These are phyloP conservation scores for Pisolithus microcarpus DNA, from an alignment of 768 basidiomycete genomes.

Conservation along the genomic window DNA sequence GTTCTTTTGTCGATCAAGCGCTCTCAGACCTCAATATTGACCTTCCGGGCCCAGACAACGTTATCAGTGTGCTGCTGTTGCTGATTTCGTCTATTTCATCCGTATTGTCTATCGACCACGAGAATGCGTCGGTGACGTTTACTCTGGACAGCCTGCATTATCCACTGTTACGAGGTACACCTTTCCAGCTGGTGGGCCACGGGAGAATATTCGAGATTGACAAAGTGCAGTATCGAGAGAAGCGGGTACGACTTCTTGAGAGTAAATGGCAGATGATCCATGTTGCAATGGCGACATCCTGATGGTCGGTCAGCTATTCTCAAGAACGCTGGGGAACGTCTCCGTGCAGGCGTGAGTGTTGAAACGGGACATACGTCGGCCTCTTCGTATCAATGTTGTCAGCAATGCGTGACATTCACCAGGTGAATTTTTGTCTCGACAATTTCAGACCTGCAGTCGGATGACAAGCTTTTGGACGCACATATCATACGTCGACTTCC, in stretches of 20 bases:
- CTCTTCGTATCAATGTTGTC: constrained; percentile 42
- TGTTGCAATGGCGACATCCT: constrained; percentile 5
- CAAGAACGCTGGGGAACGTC: constrained; percentile 31
- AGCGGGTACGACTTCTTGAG: constrained; percentile 33
- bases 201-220: constrained; percentile 26
- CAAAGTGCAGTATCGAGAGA: constrained; percentile 21
- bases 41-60: constrained; percentile 35
- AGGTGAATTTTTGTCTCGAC: constrained; percentile 27
- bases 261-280: constrained; percentile 21
- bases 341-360: constrained; percentile 27
- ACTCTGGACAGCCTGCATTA: constrained; percentile 52
- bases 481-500: constrained; percentile 21
- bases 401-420: constrained; percentile 41
- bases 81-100: constrained; percentile 45
- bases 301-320: constrained; percentile 36
- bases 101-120: constrained; percentile 46
- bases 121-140: constrained; percentile 51
- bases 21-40: background rate
- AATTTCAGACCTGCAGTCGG: background rate
- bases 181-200: constrained; percentile 16
- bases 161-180: constrained; percentile 36
- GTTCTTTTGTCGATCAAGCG: constrained; percentile 11
- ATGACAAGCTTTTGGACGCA: constrained; percentile 3
- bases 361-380: constrained; percentile 34
- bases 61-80: constrained; percentile 39